phyloP scores from a whole-genome alignment of 352 stramenopile genomes.

The Phytophthora tubulina region DNA sequence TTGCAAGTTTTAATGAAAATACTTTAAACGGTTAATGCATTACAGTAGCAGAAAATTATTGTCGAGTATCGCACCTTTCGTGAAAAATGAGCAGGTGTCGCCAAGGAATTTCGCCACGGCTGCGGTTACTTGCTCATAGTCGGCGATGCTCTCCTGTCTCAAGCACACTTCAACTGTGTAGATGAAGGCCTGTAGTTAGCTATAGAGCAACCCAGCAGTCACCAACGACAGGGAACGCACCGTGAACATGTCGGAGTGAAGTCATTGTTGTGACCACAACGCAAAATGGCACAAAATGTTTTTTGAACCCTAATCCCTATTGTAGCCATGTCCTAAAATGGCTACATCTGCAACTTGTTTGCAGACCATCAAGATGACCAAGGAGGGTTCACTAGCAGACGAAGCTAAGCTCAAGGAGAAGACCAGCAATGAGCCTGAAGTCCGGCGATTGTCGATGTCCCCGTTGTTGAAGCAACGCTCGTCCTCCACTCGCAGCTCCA shows the following conservation, averaged over 20 bases:
- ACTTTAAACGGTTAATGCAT: background rate
- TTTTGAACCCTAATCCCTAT: background rate
- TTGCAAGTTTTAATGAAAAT: background rate
- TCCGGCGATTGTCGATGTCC: constrained; percentile 6
- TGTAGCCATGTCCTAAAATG: constrained; percentile 34
- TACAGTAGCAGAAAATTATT: background rate
- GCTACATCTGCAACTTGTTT: constrained; percentile 2
- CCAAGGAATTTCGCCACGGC: constrained; percentile 38
- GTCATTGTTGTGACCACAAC: constrained; percentile 13
- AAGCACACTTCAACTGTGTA: constrained; percentile 67
- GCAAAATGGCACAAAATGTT: background rate
- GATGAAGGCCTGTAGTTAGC: background rate
- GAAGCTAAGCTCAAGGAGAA: background rate
- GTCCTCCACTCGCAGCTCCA: constrained; percentile 6
- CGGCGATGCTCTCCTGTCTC: constrained; percentile 56
- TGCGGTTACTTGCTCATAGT: constrained; percentile 44
- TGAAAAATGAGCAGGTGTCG: constrained; percentile 41
- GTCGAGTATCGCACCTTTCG: constrained; percentile 24
- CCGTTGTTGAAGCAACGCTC: constrained; percentile 17
- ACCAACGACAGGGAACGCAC: constrained; percentile 13
- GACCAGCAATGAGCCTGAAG: constrained; percentile 2
- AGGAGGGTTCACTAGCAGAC: background rate
- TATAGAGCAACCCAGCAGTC: background rate
- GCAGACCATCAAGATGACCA: background rate
- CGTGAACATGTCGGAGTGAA: constrained; percentile 33